Evolutionary conservation across 2,329 filamentous ascomycete species (phyloP).

Genomic region (Ophiostoma ips): DNA sequence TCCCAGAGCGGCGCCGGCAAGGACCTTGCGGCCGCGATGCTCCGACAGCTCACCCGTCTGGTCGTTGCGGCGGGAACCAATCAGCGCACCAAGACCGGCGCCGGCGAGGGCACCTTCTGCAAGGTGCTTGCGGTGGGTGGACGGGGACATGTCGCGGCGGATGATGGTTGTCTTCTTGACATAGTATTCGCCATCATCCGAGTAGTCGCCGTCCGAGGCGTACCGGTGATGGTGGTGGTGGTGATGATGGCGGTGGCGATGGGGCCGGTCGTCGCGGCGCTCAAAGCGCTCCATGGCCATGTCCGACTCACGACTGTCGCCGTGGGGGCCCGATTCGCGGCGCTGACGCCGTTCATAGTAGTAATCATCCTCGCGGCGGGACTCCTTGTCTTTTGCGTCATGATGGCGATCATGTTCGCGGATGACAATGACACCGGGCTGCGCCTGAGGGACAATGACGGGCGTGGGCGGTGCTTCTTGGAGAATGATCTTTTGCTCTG

Average conservation of each 20-base stretch:
- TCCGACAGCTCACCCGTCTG: conserved; percentile 35
- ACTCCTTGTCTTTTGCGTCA: conserved; percentile 13
- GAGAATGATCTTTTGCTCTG: background rate
- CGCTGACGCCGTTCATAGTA: conserved; percentile 37
- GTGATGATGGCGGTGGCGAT: conserved; percentile 24
- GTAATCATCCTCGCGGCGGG: conserved; percentile 29
- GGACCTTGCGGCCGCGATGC: conserved; percentile 41
- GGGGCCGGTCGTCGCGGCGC: conserved; percentile 22
- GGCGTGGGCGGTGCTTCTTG: conserved; percentile 42
- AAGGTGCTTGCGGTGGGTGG: conserved; percentile 40
- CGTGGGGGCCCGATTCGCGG: conserved; percentile 22
- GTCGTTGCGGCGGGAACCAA: conserved; percentile 39
- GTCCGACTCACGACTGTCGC: conserved; percentile 26
- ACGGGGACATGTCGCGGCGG: conserved; percentile 36
- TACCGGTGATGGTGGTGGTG: conserved; percentile 13
- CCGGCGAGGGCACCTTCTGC: conserved; percentile 52
- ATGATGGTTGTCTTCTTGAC: conserved; percentile 34
- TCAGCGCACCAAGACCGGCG: conserved; percentile 45
- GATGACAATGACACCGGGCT: conserved; percentile 15
- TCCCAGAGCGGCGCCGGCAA: conserved; percentile 48
- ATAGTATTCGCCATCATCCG: conserved; percentile 28
- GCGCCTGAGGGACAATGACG: conserved; percentile 21
- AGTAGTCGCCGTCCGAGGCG: conserved; percentile 22
- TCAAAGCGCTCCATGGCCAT: conserved; percentile 18
- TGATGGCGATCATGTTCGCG: conserved; percentile 13